These are phyloP conservation scores for Aaosphaeria pasadenensis DNA, from an alignment of 2,329 filamentous ascomycete genomes.

Conservation along the genomic window DNA sequence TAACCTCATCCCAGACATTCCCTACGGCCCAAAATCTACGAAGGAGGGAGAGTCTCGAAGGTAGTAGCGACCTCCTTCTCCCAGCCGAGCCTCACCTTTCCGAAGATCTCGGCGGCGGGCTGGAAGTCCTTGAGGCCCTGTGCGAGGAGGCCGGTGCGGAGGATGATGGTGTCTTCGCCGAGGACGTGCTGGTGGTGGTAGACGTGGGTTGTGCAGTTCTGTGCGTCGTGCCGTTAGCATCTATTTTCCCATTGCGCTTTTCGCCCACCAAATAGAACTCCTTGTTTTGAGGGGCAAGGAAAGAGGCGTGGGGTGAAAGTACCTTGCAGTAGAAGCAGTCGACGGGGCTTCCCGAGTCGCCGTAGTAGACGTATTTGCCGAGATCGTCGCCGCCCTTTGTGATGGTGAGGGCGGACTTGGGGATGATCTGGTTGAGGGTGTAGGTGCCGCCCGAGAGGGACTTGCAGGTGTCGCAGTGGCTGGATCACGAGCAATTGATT, in stretches of 20 bases:
- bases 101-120: slow-evolving; percentile 54
- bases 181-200: slow-evolving; percentile 56
- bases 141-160: slow-evolving; percentile 49
- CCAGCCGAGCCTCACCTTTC: slow-evolving; percentile 52
- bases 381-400: slow-evolving; percentile 48
- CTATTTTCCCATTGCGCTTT: too few relatives aligned
- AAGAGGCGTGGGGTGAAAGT: too few relatives aligned
- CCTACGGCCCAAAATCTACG: slow-evolving; percentile 7
- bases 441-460: slow-evolving; percentile 49
- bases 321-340: slow-evolving; percentile 56
- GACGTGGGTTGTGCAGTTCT: slow-evolving; percentile 53
- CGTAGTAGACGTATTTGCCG: slow-evolving; percentile 55
- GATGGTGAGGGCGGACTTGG: slow-evolving; percentile 48
- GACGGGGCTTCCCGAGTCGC: slow-evolving; percentile 54
- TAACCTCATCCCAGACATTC: background rate
- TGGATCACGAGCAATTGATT: slow-evolving; percentile 13
- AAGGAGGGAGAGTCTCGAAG: slow-evolving; percentile 44
- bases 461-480: slow-evolving; percentile 60
- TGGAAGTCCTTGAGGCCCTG: slow-evolving; percentile 47
- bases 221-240: too few relatives aligned
- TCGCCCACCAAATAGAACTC: too few relatives aligned
- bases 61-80: slow-evolving; percentile 51
- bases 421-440: slow-evolving; percentile 56
- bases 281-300: too few relatives aligned
- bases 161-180: slow-evolving; percentile 50